Evolutionary conservation across 2,329 filamentous ascomycete genomes (phyloP), one percentile per base, ranked within the genome.

Genomic region (Diaporthe capsici): DNA sequence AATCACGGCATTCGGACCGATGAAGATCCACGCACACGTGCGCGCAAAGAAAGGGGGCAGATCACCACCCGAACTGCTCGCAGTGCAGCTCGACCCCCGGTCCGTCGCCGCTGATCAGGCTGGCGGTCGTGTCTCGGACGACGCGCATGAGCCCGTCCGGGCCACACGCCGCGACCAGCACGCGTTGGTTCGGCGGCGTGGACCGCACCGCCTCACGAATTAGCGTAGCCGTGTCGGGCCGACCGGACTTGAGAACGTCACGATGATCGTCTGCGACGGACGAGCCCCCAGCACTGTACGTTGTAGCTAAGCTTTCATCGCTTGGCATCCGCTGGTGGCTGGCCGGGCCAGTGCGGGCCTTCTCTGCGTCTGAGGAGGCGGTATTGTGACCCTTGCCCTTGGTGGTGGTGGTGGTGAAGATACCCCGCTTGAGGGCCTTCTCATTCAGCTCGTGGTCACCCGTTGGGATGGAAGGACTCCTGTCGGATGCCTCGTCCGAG

Each of bases 11-110:
- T 53, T 68, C 65, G 47, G 65, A 42, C 47, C 47, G 47, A 42
- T 39, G 47, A 39, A 53, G 63, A 53, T 39, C 47, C 58, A 28
- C 7, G 51, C 51, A 28, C 51, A 31, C 13, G 25, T 31, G 61
- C 49, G 17, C 22, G 44, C 28, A 20, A 8, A 34, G 12, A 42
- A 8, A 13, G 2, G 22, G n/a, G 34, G 58, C 37, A 61, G 61
- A 55, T 80, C 67, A 87, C 86, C 86, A 87, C 3, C 85, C 85
- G 76, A 88, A 88, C 79, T 87, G 84, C 79, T 89, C 88, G 76
- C 85, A 87, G 78, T 89, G 87, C 63, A 89, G 81, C 79, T 89
- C 87, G n/a, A 90, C 83, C 39, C 84, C 86, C 1, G 88, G 86
- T 4, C 88, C 88, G 34, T 84, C 82, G 1, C 83, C 81, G 1